Percentiles rank a stretch among this genome's conserved stretches.
Conservation (phyloP, 2,329 filamentous ascomycete genomes). For the Dactylellina leptospora region DNA sequence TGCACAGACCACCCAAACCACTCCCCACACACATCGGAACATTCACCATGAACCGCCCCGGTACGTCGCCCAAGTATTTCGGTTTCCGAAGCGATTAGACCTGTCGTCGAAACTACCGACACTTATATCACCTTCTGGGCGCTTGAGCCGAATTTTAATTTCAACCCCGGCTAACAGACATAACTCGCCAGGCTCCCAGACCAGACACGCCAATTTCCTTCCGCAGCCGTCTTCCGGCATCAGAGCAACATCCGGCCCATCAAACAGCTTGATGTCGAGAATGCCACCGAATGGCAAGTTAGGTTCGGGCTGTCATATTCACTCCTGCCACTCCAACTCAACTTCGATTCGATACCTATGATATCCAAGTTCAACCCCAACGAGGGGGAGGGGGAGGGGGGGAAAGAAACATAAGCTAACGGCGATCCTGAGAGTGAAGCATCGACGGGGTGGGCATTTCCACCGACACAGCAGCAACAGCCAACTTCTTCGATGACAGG, state of each 20-base stretch:
- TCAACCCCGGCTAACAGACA: slow-evolving; percentile 24
- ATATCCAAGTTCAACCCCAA: background rate
- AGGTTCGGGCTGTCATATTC: slow-evolving; percentile 35
- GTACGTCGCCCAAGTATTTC: too few relatives aligned
- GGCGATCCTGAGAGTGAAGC: slow-evolving; percentile 21
- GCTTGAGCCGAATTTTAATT: too few relatives aligned
- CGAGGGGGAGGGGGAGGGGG: background rate
- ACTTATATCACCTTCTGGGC: too few relatives aligned
- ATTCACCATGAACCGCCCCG: slow-evolving; percentile 51
- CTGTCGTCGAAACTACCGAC: too few relatives aligned
- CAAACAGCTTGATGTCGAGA: slow-evolving; percentile 43
- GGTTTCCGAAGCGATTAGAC: too few relatives aligned
- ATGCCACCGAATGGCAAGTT: slow-evolving; percentile 52
- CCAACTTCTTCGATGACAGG: slow-evolving; percentile 37
- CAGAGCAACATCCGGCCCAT: slow-evolving; percentile 38
- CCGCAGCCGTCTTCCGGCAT: slow-evolving; percentile 48
- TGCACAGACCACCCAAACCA: too few relatives aligned
- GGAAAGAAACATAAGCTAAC: background rate
- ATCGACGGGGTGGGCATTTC: slow-evolving; percentile 47
- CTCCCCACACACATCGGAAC: too few relatives aligned
- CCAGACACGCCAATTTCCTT: slow-evolving; percentile 47
- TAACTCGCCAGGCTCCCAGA: slow-evolving; percentile 44
- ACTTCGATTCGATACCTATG: background rate
- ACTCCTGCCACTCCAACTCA: background rate
- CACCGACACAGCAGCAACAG: slow-evolving; percentile 38